Evolutionary conservation across 2,329 filamentous ascomycete genomes (phyloP), one percentile per base, ranked within the genome.

Genomic region (Teratosphaeria pseudoeucalypti): DNA sequence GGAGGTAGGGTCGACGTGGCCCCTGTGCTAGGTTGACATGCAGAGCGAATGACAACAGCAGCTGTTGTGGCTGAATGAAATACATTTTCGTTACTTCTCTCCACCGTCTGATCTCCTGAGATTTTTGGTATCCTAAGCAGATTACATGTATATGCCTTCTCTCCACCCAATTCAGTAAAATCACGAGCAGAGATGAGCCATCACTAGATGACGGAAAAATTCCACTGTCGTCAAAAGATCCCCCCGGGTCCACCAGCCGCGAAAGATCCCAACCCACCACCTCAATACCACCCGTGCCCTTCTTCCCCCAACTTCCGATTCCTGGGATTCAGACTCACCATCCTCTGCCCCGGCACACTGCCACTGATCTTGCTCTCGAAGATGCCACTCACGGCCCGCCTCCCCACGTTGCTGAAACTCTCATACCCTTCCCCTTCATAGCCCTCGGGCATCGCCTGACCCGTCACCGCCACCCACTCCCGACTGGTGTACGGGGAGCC

Each of bases 271-370:
- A 11, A 6, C 34, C 14, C 34, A 3, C 34, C 29, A 16, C 27
- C 39, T 76, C 68, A 85, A 71, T 85, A 85, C 83, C 83, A 86
- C 58, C 76, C 75, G 67, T 82, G 73, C 1, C 80, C 81, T 34
- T 80, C 76, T 66, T 85, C 83, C 0, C 81, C 81, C 23, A 75
- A 68, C 62, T 77, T 81, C 63, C 79, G 75, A 37, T 77, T 78
- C 59, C 77, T 78, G 1, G 83, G 83, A 71, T 86, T 85, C 72
- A 85, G 72, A 43, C 78, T 82, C 54, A 85, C 60, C 57, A 86
- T 76, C 43, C 81, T 75, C 69, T 84, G 81, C 0, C 82, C 81
- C 0, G 83, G 83, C 54, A 85, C 76, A 37, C 79, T 78, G 6
- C 71, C 71, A 12, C 78, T 81, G 61, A 81, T 78, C 16, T 79